A percentile compares a stretch with the other conserved stretches of the same genome.
phyloP scores from a whole-genome alignment of 129 eudicot species.

The Flaveria trinervia region DNA sequence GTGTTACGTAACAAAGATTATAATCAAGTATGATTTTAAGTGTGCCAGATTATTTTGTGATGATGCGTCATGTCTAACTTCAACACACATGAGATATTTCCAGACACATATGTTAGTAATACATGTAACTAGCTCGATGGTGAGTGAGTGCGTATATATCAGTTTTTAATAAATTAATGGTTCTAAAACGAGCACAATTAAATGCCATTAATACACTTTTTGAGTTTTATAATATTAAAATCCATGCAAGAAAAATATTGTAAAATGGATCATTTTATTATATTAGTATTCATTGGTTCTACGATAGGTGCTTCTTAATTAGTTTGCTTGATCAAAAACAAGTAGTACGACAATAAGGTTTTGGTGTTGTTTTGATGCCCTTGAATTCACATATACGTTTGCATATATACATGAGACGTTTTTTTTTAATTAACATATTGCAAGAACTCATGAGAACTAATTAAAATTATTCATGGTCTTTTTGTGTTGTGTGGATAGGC shows the following conservation, averaged over 20 bases:
- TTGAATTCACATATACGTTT: not conserved
- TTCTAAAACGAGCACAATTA: not conserved
- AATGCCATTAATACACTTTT: not conserved
- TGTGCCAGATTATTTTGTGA: not conserved
- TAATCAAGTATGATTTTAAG: constrained; percentile 4
- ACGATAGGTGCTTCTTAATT: not conserved
- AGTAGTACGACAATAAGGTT: not conserved
- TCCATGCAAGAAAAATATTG: not conserved
- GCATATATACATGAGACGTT: too few relatives aligned
- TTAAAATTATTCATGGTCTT: too few relatives aligned
- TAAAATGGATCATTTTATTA: not conserved
- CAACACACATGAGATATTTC: not conserved
- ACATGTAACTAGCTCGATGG: not conserved
- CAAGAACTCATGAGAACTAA: too few relatives aligned
- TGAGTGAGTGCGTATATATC: too few relatives aligned
- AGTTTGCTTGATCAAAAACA: not conserved
- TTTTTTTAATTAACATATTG: too few relatives aligned
- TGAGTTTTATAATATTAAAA: not conserved
- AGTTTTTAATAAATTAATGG: too few relatives aligned
- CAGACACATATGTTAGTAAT: not conserved
- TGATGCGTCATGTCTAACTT: not conserved
- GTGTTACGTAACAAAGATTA: not conserved
- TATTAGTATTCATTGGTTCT: not conserved
- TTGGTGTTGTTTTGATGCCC: not conserved
- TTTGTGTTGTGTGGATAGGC: too few relatives aligned